phyloP scores from a whole-genome alignment of 345 rosid species.

The Citrus glauca region DNA sequence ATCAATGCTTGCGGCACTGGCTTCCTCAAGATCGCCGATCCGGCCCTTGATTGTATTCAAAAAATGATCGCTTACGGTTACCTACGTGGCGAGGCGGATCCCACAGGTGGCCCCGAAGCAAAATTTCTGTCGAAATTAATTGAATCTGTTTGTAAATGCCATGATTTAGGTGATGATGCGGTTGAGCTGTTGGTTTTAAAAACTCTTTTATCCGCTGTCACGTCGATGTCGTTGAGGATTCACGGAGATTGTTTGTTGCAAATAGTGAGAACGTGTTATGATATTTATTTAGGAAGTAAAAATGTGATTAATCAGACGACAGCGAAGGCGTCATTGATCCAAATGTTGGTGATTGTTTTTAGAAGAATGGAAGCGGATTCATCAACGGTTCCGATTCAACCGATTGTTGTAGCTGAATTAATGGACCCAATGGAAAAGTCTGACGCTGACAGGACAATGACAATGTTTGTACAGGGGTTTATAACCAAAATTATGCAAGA shows the following conservation, averaged over 20 bases:
- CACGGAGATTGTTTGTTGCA: conserved; percentile 90
- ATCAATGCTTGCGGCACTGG: conserved; percentile 68
- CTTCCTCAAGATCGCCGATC: conserved; percentile 86
- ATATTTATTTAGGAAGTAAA: conserved; percentile 86
- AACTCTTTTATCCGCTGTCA: conserved; percentile 83
- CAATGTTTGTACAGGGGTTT: conserved; percentile 85
- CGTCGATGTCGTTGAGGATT: conserved; percentile 78
- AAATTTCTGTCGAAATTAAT: conserved; percentile 63
- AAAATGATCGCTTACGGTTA: conserved; percentile 85
- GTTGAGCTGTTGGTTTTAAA: conserved; percentile 71
- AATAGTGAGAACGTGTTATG: conserved; percentile 92
- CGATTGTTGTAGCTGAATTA: conserved; percentile 96
- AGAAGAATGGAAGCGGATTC: conserved; percentile 99
- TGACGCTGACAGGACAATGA: conserved; percentile 68
- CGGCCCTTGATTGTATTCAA: conserved; percentile 87
- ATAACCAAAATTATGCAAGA: conserved; percentile 58
- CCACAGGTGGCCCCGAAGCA: conserved; percentile 69
- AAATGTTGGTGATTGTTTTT: conserved; percentile 95
- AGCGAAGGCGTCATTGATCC: conserved; percentile 91
- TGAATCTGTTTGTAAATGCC: conserved; percentile 80
- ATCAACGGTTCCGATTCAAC: conserved; percentile 88
- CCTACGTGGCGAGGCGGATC: conserved; percentile 97
- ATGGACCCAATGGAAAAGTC: conserved; percentile 90
- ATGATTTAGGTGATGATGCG: conserved; percentile 75
- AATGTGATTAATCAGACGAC: conserved; percentile 91